Evolutionary conservation across 2,329 filamentous ascomycete genomes (phyloP).

Genomic region (Talaromyces sp.): DNA sequence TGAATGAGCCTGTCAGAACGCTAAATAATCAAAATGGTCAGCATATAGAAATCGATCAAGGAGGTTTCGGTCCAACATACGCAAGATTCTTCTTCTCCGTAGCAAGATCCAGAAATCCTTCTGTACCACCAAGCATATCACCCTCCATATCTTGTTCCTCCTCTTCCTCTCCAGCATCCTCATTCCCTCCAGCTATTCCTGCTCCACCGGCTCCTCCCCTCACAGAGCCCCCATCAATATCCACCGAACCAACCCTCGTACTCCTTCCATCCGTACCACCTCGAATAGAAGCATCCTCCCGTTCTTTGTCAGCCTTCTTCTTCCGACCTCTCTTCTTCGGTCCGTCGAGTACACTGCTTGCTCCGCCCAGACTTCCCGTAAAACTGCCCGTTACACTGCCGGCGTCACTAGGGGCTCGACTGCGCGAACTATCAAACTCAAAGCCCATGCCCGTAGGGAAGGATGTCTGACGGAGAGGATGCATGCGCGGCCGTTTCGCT

Average conservation of each 20-base stretch:
- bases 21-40: slow-evolving; percentile 34
- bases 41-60: background rate
- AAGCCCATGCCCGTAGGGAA: slow-evolving; percentile 44
- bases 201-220: slow-evolving; percentile 18
- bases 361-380: slow-evolving; percentile 42
- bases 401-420: slow-evolving; percentile 38
- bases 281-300: slow-evolving; percentile 34
- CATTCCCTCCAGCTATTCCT: slow-evolving; percentile 43
- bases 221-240: slow-evolving; percentile 35
- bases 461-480: slow-evolving; percentile 48
- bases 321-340: slow-evolving; percentile 39
- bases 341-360: slow-evolving; percentile 32
- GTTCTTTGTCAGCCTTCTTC: slow-evolving; percentile 40
- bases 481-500: slow-evolving; percentile 40
- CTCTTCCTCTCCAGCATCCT: slow-evolving; percentile 51
- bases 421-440: slow-evolving; percentile 33
- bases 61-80: slow-evolving; percentile 33
- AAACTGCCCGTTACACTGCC: slow-evolving; percentile 45
- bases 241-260: slow-evolving; percentile 33
- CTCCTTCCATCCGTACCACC: slow-evolving; percentile 26
- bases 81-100: slow-evolving; percentile 53
- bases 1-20: slow-evolving; percentile 49
- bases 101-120: slow-evolving; percentile 48
- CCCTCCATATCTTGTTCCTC: slow-evolving; percentile 52
- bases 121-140: slow-evolving; percentile 47